phyloP scores from a whole-genome alignment of 1,139 yeast genomes.

The Geotrichum europaeum region DNA sequence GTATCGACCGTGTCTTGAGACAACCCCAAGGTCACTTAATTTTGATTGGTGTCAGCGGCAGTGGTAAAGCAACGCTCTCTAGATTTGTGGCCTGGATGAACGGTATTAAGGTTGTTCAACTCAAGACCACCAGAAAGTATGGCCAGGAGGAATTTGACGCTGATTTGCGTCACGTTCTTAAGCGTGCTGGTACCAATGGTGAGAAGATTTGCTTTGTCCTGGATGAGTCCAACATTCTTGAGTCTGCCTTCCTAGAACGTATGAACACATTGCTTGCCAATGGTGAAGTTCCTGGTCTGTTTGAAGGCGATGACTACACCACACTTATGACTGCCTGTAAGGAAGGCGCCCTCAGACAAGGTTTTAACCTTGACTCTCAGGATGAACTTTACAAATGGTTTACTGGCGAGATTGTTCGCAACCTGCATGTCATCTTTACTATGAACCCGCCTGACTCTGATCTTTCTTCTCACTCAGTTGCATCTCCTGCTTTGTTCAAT shows the following conservation, averaged over 20 bases:
- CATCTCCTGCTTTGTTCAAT: conserved; percentile 89
- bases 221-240: conserved; percentile 74
- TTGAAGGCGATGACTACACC: conserved; percentile 65
- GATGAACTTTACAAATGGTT: conserved; percentile 78
- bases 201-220: conserved; percentile 67
- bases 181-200: conserved; percentile 47
- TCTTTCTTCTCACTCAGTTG: conserved; percentile 43
- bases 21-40: conserved; percentile 91
- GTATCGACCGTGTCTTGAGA: conserved; percentile 76
- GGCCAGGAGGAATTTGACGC: conserved; percentile 60
- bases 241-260: conserved; percentile 76
- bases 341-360: conserved; percentile 55
- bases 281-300: conserved; percentile 87
- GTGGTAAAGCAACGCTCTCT: conserved; percentile 74
- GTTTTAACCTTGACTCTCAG: conserved; percentile 58
- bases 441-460: conserved; percentile 50
- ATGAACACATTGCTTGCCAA: conserved; percentile 91
- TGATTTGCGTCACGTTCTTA: conserved; percentile 51
- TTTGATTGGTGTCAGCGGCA: conserved; percentile 76
- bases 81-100: conserved; percentile 90
- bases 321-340: conserved; percentile 51
- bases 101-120: conserved; percentile 59
- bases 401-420: conserved; percentile 55
- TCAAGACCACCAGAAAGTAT: conserved; percentile 53
- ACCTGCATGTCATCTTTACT: conserved; percentile 79